These are phyloP conservation scores for Clavispora vitiphila DNA, from an alignment of 805 yeast species.

Conservation along the genomic window DNA sequence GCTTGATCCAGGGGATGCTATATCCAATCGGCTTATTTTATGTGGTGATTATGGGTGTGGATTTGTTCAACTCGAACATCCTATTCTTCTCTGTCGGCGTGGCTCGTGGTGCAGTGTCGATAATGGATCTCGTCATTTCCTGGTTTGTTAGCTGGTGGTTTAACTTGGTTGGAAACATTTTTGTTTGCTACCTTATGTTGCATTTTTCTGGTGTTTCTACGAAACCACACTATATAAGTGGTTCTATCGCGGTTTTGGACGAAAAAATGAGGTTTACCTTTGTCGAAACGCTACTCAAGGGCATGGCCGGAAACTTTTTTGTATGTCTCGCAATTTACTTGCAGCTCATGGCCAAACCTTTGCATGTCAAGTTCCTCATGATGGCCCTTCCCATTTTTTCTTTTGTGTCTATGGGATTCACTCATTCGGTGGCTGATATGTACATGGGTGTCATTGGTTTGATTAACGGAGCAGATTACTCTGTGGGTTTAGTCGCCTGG, in stretches of 20 bases:
- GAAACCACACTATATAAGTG: conserved; percentile 37
- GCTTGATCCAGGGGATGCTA: conserved; percentile 53
- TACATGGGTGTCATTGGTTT: conserved; percentile 59
- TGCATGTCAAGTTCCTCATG: conserved; percentile 66
- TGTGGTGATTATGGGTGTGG: conserved; percentile 72
- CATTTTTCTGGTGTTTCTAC: conserved; percentile 49
- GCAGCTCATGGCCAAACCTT: conserved; percentile 73
- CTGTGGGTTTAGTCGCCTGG: conserved; percentile 68
- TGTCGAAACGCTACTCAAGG: conserved; percentile 62
- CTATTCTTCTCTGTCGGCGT: conserved; percentile 66
- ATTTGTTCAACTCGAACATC: conserved; percentile 69
- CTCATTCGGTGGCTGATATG: conserved; percentile 85
- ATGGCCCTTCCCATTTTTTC: conserved; percentile 68
- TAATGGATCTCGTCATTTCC: conserved; percentile 56
- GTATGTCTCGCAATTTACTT: conserved; percentile 73
- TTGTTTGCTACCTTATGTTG: conserved; percentile 62
- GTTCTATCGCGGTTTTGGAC: conserved; percentile 44
- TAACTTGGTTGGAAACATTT: conserved; percentile 59
- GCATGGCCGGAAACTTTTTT: conserved; percentile 71
- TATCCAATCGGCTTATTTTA: conserved; percentile 72
- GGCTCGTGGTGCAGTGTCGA: conserved; percentile 62
- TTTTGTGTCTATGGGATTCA: conserved; percentile 73
- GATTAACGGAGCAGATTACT: conserved; percentile 58
- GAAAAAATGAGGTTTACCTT: conserved; percentile 44
- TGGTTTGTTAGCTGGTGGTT: conserved; percentile 67